phyloP scores from a whole-genome alignment of 2,329 filamentous ascomycete species.

The Aspergillus fumigatiaffinis region DNA sequence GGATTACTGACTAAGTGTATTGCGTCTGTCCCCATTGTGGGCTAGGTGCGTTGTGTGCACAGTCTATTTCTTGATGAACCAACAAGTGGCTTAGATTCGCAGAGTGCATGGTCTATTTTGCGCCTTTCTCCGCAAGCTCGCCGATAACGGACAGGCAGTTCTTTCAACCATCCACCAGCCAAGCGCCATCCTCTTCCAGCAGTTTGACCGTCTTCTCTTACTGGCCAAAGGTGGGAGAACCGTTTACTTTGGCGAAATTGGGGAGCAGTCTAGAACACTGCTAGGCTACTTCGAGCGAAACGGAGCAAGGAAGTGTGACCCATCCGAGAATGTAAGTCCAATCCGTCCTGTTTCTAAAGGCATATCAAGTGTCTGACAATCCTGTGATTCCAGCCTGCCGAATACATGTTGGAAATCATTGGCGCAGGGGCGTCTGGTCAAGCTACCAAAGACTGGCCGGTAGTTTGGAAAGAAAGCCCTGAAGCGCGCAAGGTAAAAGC shows the following conservation, averaged over 20 bases:
- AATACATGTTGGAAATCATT: conserved; percentile 62
- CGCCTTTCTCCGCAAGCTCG: conserved; percentile 80
- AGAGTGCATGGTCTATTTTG: conserved; percentile 88
- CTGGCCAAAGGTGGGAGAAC: conserved; percentile 61
- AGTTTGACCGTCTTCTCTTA: conserved; percentile 64
- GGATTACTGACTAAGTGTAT: no score
- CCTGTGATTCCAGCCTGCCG: conserved; percentile 50
- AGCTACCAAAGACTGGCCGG: conserved; percentile 61
- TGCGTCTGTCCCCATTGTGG: no score
- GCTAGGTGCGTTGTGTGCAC: no score
- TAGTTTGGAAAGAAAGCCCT: conserved; percentile 56
- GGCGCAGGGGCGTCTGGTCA: conserved; percentile 63
- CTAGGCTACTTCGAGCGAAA: conserved; percentile 61
- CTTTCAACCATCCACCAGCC: conserved; percentile 94
- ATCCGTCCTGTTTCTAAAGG: background rate
- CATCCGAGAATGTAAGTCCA: conserved; percentile 53
- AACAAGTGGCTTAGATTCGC: conserved; percentile 83
- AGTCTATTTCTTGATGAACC: conserved; percentile 77
- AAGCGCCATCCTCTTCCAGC: conserved; percentile 86
- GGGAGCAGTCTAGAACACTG: conserved; percentile 53
- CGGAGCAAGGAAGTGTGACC: conserved; percentile 57
- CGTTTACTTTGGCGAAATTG: conserved; percentile 65
- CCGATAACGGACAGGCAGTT: conserved; percentile 80
- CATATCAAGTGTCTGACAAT: conserved; percentile 9
- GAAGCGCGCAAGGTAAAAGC: conserved; percentile 54